A percentile compares a stretch with the other conserved stretches of the same genome.
These are phyloP conservation scores for Eleusine coracana DNA, from an alignment of 176 grass and related monocot genomes.

Conservation along the genomic window DNA sequence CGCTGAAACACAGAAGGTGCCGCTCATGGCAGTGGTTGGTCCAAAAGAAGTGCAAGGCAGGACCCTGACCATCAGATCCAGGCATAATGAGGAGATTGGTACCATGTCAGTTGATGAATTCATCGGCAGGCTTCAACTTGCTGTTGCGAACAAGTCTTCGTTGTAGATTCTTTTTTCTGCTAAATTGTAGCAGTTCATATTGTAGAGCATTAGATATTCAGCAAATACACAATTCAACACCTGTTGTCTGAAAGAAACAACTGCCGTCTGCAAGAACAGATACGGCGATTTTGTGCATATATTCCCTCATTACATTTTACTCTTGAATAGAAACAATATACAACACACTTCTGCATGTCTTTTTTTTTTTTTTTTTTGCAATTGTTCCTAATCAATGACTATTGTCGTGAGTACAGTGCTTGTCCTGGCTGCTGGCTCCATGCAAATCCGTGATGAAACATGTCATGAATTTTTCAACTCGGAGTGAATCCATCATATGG, in stretches of 20 bases:
- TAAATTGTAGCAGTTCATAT: not conserved
- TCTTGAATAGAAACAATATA: not conserved
- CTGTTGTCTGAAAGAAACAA: not conserved
- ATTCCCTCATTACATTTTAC: not conserved
- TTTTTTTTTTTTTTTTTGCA: not conserved
- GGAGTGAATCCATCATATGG: not conserved
- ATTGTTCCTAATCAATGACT: not conserved
- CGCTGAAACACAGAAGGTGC: slow-evolving; percentile 85
- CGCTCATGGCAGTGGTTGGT: slow-evolving; percentile 87
- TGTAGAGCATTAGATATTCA: slow-evolving; percentile 17
- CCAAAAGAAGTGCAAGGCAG: slow-evolving; percentile 78
- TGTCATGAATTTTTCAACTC: not conserved
- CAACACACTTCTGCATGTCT: not conserved
- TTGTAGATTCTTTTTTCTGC: slow-evolving; percentile 1
- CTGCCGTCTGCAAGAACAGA: not conserved
- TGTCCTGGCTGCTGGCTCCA: not conserved
- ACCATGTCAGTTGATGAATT: slow-evolving; percentile 72
- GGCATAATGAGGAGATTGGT: slow-evolving; percentile 77
- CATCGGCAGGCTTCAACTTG: slow-evolving; percentile 46
- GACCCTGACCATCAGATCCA: slow-evolving; percentile 77
- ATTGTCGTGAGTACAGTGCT: not conserved
- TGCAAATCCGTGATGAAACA: not conserved
- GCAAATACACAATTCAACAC: not conserved
- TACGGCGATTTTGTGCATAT: slow-evolving; percentile 27
- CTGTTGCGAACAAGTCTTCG: slow-evolving; percentile 55